Base-by-base conservation (phyloP, 2,329 filamentous ascomycete species). In the Alternaria arbusti region DNA sequence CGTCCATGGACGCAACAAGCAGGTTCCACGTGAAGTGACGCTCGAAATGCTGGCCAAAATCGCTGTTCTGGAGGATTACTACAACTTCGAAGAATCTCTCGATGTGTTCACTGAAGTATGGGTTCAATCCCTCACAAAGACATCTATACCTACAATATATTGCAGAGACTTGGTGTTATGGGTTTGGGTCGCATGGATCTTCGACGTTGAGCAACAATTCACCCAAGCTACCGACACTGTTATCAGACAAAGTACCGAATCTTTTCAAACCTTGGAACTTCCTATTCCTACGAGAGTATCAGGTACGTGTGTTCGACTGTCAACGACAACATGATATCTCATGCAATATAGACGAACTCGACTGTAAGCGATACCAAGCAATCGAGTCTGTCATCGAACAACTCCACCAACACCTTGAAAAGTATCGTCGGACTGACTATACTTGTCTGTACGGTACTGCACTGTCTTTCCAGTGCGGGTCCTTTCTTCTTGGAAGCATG, bases 31-130 rank as follows among this genome's bases (percentile, higher is more conserved):
- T 1, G 12, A 32, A 2, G 15, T 43, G 4, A 4, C 20, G 1
- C 2, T 60, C 4, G 57, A 55, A 6, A 47, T 55, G 57, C 23
- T 60, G 1, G 43, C 57, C 11, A 60, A 60, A 13, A 55, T 60
- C 1, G 57, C 49, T 5, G n/a, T 59, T 0, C 15, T 59, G 1
- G 49, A 46, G 13, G 57, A 59, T 6, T 59, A 59, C 28, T 59
- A 59, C 22, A 13, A n/a, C 11, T 55, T 54, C 17, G 50, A 28
- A 23, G 43, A 59, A 6, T 3, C 49, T 12, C 49, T 59, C 6
- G 43, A 49, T 5, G 4, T 43, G 3, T 59, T 59, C 22, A 54
- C n/a, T 3, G 57, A 60, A 1, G 5, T 55, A 0, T 60, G 57
- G 57, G n/a, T n/a, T n/a, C n/a, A n/a, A n/a, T n/a, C n/a, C n/a